These are phyloP conservation scores for Penicillium sp. DNA, from an alignment of 2,329 filamentous ascomycete genomes.

Conservation along the genomic window DNA sequence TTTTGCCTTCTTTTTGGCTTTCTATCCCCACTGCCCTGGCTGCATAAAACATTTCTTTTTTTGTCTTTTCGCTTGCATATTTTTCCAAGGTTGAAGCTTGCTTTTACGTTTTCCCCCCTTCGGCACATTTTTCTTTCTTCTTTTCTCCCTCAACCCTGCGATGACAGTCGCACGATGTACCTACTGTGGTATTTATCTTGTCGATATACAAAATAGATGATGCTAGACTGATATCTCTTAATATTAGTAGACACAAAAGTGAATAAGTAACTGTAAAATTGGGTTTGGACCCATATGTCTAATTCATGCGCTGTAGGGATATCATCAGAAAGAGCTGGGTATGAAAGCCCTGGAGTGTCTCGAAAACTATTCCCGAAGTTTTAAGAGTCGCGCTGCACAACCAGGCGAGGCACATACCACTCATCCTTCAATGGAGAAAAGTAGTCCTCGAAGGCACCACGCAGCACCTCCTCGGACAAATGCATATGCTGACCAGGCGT, in stretches of 20 bases:
- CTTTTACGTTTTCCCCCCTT: neutral
- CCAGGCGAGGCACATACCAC: slow-evolving; percentile 12
- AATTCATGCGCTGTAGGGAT: slow-evolving; percentile 1
- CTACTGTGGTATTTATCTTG: slow-evolving; percentile 13
- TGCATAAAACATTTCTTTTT: slow-evolving; percentile 1
- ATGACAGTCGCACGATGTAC: slow-evolving; percentile 13
- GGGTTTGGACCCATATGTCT: neutral
- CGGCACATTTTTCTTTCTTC: neutral
- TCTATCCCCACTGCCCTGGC: neutral
- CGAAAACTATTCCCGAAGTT: neutral
- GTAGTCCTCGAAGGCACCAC: slow-evolving; percentile 61
- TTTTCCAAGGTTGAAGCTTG: neutral
- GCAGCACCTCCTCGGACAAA: slow-evolving; percentile 67
- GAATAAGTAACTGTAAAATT: neutral
- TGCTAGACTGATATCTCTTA: slow-evolving; percentile 5
- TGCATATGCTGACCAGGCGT: slow-evolving; percentile 82
- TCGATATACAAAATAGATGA: slow-evolving; percentile 24
- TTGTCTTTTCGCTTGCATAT: slow-evolving; percentile 1
- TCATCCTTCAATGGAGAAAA: slow-evolving; percentile 39
- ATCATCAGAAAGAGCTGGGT: slow-evolving; percentile 3
- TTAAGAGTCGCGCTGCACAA: slow-evolving; percentile 17
- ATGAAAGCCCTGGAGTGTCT: neutral
- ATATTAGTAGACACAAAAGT: neutral
- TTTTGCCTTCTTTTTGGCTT: slow-evolving; percentile 1
- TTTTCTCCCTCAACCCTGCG: neutral